Percentiles rank a stretch among this genome's conserved stretches.
These are phyloP conservation scores for Pyracantha coccinea DNA, from an alignment of 331 rosid species.

Conservation along the genomic window DNA sequence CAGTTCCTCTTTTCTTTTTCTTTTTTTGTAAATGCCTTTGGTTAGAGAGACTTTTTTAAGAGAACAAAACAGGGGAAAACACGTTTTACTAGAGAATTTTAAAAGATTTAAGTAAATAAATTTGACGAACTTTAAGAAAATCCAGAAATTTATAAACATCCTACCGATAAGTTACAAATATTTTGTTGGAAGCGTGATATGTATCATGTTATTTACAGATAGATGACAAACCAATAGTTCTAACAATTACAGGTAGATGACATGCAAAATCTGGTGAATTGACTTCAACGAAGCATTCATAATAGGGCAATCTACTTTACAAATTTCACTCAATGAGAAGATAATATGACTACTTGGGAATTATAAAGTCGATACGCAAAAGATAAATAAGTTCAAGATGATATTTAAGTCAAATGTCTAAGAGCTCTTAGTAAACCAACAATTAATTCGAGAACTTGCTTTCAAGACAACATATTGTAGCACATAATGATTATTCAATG, in stretches of 20 bases:
- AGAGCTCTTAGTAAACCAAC: not conserved
- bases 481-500: constrained; percentile 6
- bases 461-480: constrained; percentile 3
- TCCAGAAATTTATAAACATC: not conserved
- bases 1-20: not conserved
- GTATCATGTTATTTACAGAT: not conserved
- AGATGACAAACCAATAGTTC: not conserved
- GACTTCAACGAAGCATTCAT: not conserved
- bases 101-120: too few species aligned
- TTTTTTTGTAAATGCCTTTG: too few species aligned
- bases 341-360: not conserved
- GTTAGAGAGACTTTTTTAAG: too few species aligned
- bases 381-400: not conserved
- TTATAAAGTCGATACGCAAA: not conserved
- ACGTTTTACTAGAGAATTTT: too few species aligned
- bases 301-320: not conserved
- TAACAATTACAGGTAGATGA: not conserved
- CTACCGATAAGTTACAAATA: not conserved
- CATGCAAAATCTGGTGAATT: not conserved
- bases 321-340: not conserved
- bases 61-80: too few species aligned
- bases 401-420: not conserved
- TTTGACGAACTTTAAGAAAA: not conserved
- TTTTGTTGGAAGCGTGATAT: not conserved
- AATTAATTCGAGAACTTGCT: constrained; percentile 6